Conservation (phyloP, 805 yeast species). For the Scheffersomyces lignosus region DNA sequence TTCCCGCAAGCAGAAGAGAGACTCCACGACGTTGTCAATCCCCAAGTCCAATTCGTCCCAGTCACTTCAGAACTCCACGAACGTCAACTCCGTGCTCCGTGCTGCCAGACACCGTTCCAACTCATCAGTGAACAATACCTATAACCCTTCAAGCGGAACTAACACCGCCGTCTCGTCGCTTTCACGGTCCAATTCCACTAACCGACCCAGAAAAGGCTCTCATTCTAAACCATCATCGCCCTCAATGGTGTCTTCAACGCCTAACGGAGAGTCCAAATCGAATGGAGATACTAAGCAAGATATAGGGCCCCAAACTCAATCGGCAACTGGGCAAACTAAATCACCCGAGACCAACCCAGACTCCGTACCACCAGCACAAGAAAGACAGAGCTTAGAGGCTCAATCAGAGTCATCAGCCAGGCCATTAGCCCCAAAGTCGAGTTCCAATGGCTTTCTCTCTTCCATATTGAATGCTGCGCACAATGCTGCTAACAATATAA, state of each 20-base stretch:
- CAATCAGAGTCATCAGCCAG: no score
- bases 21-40: neutral
- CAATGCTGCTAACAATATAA: slow-evolving; percentile 38
- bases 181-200: neutral
- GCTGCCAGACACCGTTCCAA: neutral
- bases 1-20: neutral
- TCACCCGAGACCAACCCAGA: no score
- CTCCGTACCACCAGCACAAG: no score
- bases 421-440: slow-evolving; percentile 10
- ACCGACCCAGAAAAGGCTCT: neutral
- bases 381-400: no score
- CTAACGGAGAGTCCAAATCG: no score
- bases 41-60: neutral
- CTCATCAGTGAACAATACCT: neutral
- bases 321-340: no score
- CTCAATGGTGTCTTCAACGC: no score
- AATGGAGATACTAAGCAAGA: no score
- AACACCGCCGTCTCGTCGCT: neutral
- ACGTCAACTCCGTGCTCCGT: neutral
- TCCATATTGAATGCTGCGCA: slow-evolving; percentile 49
- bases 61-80: neutral
- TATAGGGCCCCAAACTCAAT: no score
- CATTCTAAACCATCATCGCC: no score
- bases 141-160: no score
- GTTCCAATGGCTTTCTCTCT: slow-evolving; percentile 39